Percentiles rank a stretch among this genome's conserved stretches.
phyloP scores from a whole-genome alignment of 768 basidiomycete genomes.

The Tulasnella sp. region DNA sequence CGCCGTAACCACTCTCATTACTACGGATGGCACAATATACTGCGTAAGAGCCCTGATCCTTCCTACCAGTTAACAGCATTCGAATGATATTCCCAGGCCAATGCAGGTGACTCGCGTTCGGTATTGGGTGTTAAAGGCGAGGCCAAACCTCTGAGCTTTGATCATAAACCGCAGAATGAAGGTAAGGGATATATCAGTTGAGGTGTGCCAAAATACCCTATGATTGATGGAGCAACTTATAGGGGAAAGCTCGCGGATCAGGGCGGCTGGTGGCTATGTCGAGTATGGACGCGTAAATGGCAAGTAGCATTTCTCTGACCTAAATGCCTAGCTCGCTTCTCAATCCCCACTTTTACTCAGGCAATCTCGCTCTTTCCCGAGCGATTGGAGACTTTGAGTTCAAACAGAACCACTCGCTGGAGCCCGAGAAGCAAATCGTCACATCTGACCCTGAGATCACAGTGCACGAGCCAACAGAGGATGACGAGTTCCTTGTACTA shows the following conservation, averaged over 20 bases:
- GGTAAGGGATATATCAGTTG: conserved; percentile 36
- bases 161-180: conserved; percentile 90
- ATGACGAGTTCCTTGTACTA: conserved; percentile 93
- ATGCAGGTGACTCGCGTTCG: conserved; percentile 92
- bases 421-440: conserved; percentile 86
- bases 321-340: conserved; percentile 13
- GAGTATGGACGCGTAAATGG: conserved; percentile 97
- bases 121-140: conserved; percentile 78
- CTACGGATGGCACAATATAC: conserved; percentile 64
- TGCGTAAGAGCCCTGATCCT: conserved; percentile 46
- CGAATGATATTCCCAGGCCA: conserved; percentile 50
- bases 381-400: conserved; percentile 98
- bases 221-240: conserved; percentile 14
- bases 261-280: conserved; percentile 86
- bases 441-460: conserved; percentile 90
- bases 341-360: conserved; percentile 32
- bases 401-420: conserved; percentile 79
- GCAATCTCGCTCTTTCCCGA: conserved; percentile 89
- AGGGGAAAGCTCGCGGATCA: conserved; percentile 82
- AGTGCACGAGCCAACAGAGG: conserved; percentile 65
- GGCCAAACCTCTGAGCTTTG: conserved; percentile 80
- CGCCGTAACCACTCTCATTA: conserved; percentile 79
- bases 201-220: conserved; percentile 4
- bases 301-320: conserved; percentile 28
- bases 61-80: background rate